These are phyloP conservation scores for Phalaenopsis equestris DNA, from an alignment of 106 monocot genomes.

Conservation along the genomic window DNA sequence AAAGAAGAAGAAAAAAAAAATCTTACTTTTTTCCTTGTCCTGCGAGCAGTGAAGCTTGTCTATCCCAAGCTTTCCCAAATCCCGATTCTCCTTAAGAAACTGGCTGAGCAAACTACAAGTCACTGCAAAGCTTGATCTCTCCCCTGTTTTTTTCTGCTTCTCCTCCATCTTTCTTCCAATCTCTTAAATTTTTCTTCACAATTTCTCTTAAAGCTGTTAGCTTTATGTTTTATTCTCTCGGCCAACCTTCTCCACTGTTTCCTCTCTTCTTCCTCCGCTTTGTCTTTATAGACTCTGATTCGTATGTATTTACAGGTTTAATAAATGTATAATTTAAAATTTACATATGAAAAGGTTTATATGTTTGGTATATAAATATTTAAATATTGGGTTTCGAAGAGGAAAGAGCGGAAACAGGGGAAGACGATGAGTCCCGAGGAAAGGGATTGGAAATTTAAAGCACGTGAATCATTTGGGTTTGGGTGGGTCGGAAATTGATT, in stretches of 20 bases:
- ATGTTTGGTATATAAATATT: too few species aligned
- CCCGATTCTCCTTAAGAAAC: conserved; percentile 53
- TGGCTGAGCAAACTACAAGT: conserved; percentile 59
- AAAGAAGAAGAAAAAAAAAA: not conserved
- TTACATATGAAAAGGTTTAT: too few species aligned
- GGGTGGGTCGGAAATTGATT: too few species aligned
- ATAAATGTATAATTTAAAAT: too few species aligned
- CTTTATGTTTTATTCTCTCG: not conserved
- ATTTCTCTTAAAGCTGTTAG: not conserved
- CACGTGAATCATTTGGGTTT: conserved; percentile 4
- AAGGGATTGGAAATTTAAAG: not conserved
- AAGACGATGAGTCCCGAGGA: not conserved
- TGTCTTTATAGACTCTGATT: not conserved
- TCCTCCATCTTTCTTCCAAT: not conserved
- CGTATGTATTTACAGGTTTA: too few species aligned
- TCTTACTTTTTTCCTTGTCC: not conserved
- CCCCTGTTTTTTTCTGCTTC: not conserved
- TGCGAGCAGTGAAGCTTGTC: not conserved
- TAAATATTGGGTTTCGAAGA: not conserved
- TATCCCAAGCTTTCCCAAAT: conserved; percentile 14
- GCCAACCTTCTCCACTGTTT: not conserved
- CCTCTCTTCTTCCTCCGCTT: not conserved
- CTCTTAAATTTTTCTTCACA: too few species aligned
- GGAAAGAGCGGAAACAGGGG: not conserved
- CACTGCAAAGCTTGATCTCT: conserved; percentile 27